Evolutionary conservation across 106 monocot species (phyloP).

Genomic region (Vanilla planifolia): DNA sequence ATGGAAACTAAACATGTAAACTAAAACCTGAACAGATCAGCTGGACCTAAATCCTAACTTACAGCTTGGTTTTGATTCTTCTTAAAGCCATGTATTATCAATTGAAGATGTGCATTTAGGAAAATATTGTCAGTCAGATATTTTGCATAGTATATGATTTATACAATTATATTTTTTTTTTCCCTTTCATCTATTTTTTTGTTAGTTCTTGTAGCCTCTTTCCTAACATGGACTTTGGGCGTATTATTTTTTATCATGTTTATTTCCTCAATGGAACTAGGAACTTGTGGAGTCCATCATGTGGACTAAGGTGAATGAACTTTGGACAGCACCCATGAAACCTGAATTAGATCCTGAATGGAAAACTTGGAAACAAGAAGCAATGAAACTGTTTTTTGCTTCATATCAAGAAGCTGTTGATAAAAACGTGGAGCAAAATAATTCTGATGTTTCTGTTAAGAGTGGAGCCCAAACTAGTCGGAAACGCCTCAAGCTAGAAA

Average conservation of each 20-base stretch:
- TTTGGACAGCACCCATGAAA: slow-evolving; percentile 68
- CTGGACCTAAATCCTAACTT: too few relatives aligned
- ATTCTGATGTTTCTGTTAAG: slow-evolving; percentile 14
- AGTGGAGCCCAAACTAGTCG: slow-evolving; percentile 31
- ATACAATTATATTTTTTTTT: not conserved
- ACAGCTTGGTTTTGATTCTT: too few relatives aligned
- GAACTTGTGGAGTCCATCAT: slow-evolving; percentile 61
- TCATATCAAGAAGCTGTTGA: slow-evolving; percentile 25
- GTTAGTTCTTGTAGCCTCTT: not conserved
- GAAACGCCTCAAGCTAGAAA: slow-evolving; percentile 71
- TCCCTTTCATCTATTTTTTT: not conserved
- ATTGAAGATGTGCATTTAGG: too few relatives aligned
- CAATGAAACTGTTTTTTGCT: slow-evolving; percentile 50
- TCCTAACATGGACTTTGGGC: not conserved
- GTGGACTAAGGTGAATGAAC: slow-evolving; percentile 66
- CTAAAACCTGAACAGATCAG: too few relatives aligned
- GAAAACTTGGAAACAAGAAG: slow-evolving; percentile 90
- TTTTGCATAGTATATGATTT: not conserved
- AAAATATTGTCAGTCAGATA: not conserved
- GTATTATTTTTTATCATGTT: not conserved
- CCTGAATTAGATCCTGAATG: slow-evolving; percentile 66
- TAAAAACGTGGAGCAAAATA: slow-evolving; percentile 20
- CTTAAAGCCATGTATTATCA: too few relatives aligned
- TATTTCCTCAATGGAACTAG: slow-evolving; percentile 23
- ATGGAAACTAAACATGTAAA: too few relatives aligned